Conservation (phyloP, 1,139 yeast genomes). For the Suhomyces maxii region DNA sequence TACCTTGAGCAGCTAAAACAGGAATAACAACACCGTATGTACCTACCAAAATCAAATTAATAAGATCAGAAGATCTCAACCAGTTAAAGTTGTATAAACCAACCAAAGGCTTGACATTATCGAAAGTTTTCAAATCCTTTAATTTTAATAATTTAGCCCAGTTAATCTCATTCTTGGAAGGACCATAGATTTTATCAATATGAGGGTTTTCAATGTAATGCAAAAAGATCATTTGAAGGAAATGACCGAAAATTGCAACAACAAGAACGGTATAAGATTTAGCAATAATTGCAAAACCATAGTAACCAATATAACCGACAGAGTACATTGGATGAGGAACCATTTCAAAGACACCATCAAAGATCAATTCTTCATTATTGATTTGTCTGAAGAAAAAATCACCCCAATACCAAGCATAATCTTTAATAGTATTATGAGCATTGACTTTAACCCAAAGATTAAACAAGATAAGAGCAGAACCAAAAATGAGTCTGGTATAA, state of each 20-base stretch:
- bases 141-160: conserved; percentile 37
- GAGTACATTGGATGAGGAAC: conserved; percentile 96
- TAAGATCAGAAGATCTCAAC: conserved; percentile 64
- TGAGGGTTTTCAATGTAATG: conserved; percentile 85
- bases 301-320: conserved; percentile 85
- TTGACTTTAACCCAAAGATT: conserved; percentile 86
- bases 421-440: conserved; percentile 87
- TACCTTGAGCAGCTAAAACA: conserved; percentile 33
- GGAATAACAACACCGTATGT: conserved; percentile 50
- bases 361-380: conserved; percentile 70
- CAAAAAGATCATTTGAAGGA: conserved; percentile 75
- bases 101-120: conserved; percentile 56
- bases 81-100: conserved; percentile 64
- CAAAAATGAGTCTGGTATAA: conserved; percentile 40
- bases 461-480: conserved; percentile 58
- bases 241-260: conserved; percentile 76
- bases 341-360: conserved; percentile 89
- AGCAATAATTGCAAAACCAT: conserved; percentile 78
- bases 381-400: conserved; percentile 85
- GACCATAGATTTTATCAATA: conserved; percentile 75
- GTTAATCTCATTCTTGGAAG: conserved; percentile 41
- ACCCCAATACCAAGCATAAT: conserved; percentile 96
- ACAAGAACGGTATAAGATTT: conserved; percentile 72
- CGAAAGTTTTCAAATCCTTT: conserved; percentile 46
- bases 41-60: conserved; percentile 50